phyloP scores from a whole-genome alignment of 371 early-diverging fungal genomes.

The Smittium culicis region DNA sequence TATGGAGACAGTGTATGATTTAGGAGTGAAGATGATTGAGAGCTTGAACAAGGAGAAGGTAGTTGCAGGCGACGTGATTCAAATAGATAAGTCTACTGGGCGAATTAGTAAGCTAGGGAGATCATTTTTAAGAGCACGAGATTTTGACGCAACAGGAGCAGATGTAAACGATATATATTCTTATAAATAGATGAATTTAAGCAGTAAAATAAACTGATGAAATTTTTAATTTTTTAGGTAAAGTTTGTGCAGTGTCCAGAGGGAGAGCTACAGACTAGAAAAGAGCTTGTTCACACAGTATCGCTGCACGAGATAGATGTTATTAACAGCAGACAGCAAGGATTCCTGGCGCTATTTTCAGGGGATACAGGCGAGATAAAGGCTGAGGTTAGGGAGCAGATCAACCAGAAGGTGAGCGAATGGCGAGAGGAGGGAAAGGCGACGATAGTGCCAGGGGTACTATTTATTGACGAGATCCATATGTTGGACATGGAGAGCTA shows the following conservation, averaged over 20 bases:
- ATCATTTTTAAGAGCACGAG: conserved; percentile 83
- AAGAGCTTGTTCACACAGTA: conserved; percentile 91
- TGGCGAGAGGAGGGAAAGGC: conserved; percentile 99
- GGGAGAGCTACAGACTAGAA: conserved; percentile 95
- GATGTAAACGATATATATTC: conserved; percentile 41
- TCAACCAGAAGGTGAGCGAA: conserved; percentile 92
- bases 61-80: conserved; percentile 92
- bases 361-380: conserved; percentile 98
- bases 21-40: conserved; percentile 97
- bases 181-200: not conserved
- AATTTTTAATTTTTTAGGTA: conserved; percentile 34
- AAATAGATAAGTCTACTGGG: conserved; percentile 97
- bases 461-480: conserved; percentile 98
- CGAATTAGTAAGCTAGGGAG: conserved; percentile 93
- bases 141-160: conserved; percentile 93
- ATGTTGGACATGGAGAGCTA: conserved; percentile 99
- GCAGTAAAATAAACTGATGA: conserved; percentile 4
- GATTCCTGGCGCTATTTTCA: conserved; percentile 91
- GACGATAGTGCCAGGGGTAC: conserved; percentile 90
- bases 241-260: conserved; percentile 98
- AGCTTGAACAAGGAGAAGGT: conserved; percentile 95
- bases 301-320: conserved; percentile 98
- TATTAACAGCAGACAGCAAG: conserved; percentile 96
- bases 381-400: conserved; percentile 92
- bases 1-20: conserved; percentile 98